Evolutionary conservation across 2,329 filamentous ascomycete genomes (phyloP), one percentile per base, ranked within the genome.

Genomic region (Aspergillus tubingensis): DNA sequence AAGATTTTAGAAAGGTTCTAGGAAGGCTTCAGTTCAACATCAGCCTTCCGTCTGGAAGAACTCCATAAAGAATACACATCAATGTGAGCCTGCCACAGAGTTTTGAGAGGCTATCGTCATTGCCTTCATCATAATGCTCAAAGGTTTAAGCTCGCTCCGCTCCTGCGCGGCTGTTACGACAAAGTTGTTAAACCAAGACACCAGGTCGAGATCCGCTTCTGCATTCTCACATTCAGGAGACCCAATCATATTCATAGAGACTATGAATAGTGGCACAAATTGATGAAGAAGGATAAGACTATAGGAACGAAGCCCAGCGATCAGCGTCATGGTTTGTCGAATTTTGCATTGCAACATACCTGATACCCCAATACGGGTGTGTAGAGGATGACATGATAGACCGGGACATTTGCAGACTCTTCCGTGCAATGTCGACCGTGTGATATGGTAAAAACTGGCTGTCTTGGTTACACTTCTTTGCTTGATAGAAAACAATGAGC

Each of bases 401-500:
- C 17, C 27, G 58, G 13, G 56, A 60, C 39, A 44, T 60, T 25
- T 38, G 36, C 2, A 62, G 17, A 30, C 48, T 53, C 21, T 57
- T 62, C 13, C 58, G 53, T 1, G 61, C 48, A 38, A 65, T 58
- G 15, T 61, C 55, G 6, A 65, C 60, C 2, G 62, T 60, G 11
- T 61, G 52, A 5, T n/a, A 36, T 25, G 64, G 60, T 5, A 65
- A 38, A 7, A 21, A 21, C 5, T 54, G 32, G 23, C 59, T 49
- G 21, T 39, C 30, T 10, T 52, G 62, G 30, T 62, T 53, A 39
- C 53, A 60, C 19, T 48, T 62, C 27, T 66, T 66, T 2, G 62
- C 62, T 41, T 63, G 64, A 23, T 65, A 53, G 27, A 67, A 57
- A 3, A 67, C 43, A n/a, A 67, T 66, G 11, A 67, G 62, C 49